Evolutionary conservation across 306 rosid genomes (phyloP), one percentile per base, ranked within the genome.

Genomic region (Trifolium pratense): DNA sequence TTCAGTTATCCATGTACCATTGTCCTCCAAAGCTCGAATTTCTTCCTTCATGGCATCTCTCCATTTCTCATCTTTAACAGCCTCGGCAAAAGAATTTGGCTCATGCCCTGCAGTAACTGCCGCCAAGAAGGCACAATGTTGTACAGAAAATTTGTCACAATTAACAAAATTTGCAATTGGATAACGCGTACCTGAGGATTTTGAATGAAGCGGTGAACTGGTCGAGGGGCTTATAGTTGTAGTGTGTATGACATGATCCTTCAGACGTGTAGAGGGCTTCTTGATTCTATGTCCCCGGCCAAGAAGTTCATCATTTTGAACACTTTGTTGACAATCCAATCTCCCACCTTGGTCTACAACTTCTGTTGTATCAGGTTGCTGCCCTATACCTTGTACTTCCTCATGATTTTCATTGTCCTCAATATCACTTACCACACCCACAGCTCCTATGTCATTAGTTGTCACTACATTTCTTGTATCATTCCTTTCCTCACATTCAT

Each of bases 31-130:
- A 1, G 43, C n/a, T 15, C 5, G 53, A n/a, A 48, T 14, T 15
- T 15, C 20, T 48, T 48, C 20, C 9, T 48, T 48, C 53, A 48
- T 72, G 17, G 76, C 55, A 20, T 20, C 13, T 13, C 18, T 0
- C 68, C 76, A 72, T 12, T 65, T 57, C n/a, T 10, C 63, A 25
- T 57, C 17, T 6, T 57, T 25, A 12, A 25, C 16, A 56, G 8
- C 36, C 36, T 56, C 17, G 0, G 13, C 16, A 23, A 56, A 56
- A 0, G 16, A 21, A 18, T 29, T 23, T 9, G 62, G 62, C 36
- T 23, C 62, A 11, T 56, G 25, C 0, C 36, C 36, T 11, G 16
- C 16, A 11, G 14, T 23, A 9, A 23, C 13, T 1, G 63, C 63
- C 25, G 9, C 63, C 3, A 57, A 57, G 14, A 57, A 57, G 2